These are phyloP conservation scores for Saccharomycopsis phalli DNA, from an alignment of 1,139 yeast genomes.

Conservation along the genomic window DNA sequence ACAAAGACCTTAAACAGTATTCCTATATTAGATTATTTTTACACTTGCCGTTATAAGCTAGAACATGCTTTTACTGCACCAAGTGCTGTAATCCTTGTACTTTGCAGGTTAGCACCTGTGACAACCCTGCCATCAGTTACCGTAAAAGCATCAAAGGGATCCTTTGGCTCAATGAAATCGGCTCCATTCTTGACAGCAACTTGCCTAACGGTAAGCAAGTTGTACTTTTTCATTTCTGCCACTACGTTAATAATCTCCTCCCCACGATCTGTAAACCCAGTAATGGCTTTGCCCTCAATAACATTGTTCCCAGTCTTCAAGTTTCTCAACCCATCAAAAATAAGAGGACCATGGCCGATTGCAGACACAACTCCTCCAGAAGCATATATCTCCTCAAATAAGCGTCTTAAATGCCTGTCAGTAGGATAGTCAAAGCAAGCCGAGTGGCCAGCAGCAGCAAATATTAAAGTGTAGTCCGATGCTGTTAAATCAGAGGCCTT, in stretches of 20 bases:
- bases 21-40: no score
- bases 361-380: conserved; percentile 50
- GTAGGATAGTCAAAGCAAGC: conserved; percentile 49
- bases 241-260: conserved; percentile 36
- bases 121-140: conserved; percentile 47
- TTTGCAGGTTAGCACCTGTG: conserved; percentile 57
- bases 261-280: conserved; percentile 55
- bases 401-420: conserved; percentile 37
- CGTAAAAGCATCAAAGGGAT: conserved; percentile 45
- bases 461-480: conserved; percentile 43
- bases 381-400: conserved; percentile 39
- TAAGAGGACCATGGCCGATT: conserved; percentile 60
- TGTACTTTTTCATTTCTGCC: conserved; percentile 29
- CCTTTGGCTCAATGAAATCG: conserved; percentile 35
- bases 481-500: conserved; percentile 38
- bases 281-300: conserved; percentile 43
- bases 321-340: conserved; percentile 40
- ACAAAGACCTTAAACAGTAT: no score
- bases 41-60: no score
- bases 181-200: conserved; percentile 36
- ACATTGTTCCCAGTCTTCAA: conserved; percentile 35
- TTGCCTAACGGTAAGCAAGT: conserved; percentile 32
- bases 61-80: no score
- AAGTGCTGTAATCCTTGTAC: conserved; percentile 50
- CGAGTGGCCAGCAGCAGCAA: conserved; percentile 61